These are phyloP conservation scores for Diaporthe nobilis DNA, from an alignment of 2,329 filamentous ascomycete genomes.

Conservation along the genomic window DNA sequence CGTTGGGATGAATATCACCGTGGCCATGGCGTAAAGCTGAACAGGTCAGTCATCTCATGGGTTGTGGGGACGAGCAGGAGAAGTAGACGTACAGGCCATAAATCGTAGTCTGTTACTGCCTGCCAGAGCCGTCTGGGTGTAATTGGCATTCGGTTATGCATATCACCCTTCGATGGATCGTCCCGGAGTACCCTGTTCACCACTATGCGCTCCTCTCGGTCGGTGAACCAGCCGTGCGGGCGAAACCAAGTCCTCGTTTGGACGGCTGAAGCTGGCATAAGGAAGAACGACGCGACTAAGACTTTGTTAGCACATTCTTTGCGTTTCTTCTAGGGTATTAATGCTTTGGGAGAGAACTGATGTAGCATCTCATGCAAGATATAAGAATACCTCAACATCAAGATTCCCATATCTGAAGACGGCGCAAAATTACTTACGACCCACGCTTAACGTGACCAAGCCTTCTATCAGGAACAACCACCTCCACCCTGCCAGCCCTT, in stretches of 20 bases:
- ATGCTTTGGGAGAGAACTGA: background rate
- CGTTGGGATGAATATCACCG: constrained; percentile 59
- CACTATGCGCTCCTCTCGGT: constrained; percentile 69
- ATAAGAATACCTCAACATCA: background rate
- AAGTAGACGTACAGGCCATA: constrained; percentile 68
- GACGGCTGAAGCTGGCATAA: constrained; percentile 64
- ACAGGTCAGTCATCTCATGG: background rate
- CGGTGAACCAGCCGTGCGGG: constrained; percentile 69
- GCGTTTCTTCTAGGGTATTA: too few species aligned
- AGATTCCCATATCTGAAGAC: background rate
- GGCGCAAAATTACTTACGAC: background rate
- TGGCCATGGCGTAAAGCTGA: constrained; percentile 19
- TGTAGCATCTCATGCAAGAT: background rate
- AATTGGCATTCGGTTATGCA: constrained; percentile 69
- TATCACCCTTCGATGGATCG: constrained; percentile 68
- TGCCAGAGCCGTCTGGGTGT: constrained; percentile 63
- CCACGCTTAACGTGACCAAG: background rate
- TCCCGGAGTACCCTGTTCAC: constrained; percentile 72
- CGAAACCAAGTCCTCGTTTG: constrained; percentile 66
- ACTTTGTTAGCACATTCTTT: background rate
- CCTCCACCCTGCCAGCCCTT: constrained; percentile 56
- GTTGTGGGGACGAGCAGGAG: constrained; percentile 54
- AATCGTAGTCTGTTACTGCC: constrained; percentile 66
- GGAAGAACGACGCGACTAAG: constrained; percentile 62
- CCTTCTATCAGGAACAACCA: constrained; percentile 54